Evolutionary conservation across 176 grass and related monocot genomes (phyloP).

Genomic region (Ensete glaucum): DNA sequence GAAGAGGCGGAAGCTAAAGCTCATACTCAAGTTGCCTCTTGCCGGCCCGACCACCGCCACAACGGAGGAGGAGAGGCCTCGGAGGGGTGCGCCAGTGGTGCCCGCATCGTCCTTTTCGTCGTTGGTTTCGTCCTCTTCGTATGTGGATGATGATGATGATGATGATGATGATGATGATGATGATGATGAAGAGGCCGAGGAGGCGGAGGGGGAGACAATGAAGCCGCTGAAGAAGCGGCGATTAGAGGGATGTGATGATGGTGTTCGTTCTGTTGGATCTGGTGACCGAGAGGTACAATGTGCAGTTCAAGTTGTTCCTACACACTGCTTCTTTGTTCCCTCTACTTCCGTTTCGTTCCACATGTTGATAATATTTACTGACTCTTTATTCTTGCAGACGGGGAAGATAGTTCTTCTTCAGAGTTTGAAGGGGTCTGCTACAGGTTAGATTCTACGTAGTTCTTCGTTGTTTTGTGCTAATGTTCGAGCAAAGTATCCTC

Average conservation of each 20-base stretch:
- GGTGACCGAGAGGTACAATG: constrained; percentile 3
- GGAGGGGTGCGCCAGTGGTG: background rate
- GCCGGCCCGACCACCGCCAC: constrained; percentile 13
- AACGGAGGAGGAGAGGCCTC: background rate
- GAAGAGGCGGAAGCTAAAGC: constrained; percentile 66
- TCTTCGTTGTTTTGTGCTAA: background rate
- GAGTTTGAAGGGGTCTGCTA: background rate
- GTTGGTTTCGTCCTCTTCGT: constrained; percentile 26
- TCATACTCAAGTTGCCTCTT: constrained; percentile 59
- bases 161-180: constrained; percentile 36
- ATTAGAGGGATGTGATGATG: constrained; percentile 44
- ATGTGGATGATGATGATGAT: constrained; percentile 29
- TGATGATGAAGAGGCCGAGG: constrained; percentile 36
- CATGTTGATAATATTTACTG: background rate
- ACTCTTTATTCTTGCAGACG: background rate
- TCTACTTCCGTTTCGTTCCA: background rate
- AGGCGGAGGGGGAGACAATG: constrained; percentile 9
- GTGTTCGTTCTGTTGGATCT: constrained; percentile 4
- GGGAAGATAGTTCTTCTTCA: constrained; percentile 8
- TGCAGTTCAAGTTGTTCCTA: background rate
- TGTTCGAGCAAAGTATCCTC: background rate
- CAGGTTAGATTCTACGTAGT: constrained; percentile 2
- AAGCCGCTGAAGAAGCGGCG: constrained; percentile 92
- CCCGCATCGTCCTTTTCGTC: background rate
- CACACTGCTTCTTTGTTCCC: background rate